These are phyloP conservation scores for Cyclotella kingstonii DNA, from an alignment of 108 stramenopile genomes.

Conservation along the genomic window DNA sequence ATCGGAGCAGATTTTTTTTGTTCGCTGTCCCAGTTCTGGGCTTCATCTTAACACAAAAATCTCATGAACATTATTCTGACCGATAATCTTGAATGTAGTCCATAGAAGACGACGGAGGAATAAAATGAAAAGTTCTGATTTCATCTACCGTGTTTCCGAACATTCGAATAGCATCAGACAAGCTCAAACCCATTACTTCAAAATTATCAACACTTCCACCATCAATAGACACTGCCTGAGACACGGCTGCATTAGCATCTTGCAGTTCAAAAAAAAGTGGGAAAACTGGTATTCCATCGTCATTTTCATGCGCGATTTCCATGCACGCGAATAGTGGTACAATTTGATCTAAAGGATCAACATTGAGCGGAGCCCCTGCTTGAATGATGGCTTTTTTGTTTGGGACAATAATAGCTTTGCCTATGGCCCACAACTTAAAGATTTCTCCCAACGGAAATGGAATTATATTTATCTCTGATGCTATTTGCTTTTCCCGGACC, in stretches of 20 bases:
- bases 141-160: constrained; percentile 48
- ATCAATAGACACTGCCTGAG: constrained; percentile 50
- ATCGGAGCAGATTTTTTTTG: no score
- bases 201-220: constrained; percentile 54
- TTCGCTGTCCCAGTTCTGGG: no score
- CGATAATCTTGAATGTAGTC: no score
- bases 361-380: constrained; percentile 64
- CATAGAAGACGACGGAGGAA: constrained; percentile 52
- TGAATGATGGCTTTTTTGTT: constrained; percentile 41
- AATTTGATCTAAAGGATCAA: constrained; percentile 59
- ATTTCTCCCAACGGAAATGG: constrained; percentile 43
- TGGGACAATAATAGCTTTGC: constrained; percentile 63
- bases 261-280: constrained; percentile 63
- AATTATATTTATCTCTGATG: constrained; percentile 33
- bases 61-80: no score
- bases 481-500: constrained; percentile 26
- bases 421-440: constrained; percentile 52
- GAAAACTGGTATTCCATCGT: constrained; percentile 49
- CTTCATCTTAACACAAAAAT: no score
- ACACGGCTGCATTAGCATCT: constrained; percentile 57
- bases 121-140: constrained; percentile 50
- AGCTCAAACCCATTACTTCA: constrained; percentile 53
- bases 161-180: constrained; percentile 47
- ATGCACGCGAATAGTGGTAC: constrained; percentile 73
- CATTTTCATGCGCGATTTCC: constrained; percentile 59